Percentiles rank a stretch among this genome's conserved stretches.
Conservation (phyloP, 2,329 filamentous ascomycete species). For the Trichoderma cornu-damae region DNA sequence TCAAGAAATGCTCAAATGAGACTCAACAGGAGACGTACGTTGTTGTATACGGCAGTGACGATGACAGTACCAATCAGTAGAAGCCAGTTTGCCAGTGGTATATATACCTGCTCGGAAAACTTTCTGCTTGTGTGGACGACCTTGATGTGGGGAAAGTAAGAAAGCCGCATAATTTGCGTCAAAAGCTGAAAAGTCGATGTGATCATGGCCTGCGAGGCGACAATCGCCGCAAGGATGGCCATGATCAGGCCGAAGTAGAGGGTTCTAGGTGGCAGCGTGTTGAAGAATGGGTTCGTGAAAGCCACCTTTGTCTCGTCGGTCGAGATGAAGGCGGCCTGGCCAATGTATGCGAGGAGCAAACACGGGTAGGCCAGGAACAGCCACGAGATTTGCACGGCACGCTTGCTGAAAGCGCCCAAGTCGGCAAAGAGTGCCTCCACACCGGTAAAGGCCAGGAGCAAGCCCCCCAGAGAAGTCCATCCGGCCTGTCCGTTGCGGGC, state of each 20-base stretch:
- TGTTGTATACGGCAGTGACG: constrained; percentile 68
- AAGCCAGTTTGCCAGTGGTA: constrained; percentile 71
- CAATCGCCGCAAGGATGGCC: constrained; percentile 65
- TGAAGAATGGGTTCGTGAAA: constrained; percentile 65
- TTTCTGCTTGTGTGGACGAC: constrained; percentile 63
- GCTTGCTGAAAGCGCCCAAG: constrained; percentile 65
- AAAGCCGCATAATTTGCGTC: constrained; percentile 65
- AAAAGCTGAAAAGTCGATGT: constrained; percentile 66
- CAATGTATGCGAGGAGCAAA: constrained; percentile 59
- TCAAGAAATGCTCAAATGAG: neutral
- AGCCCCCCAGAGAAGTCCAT: constrained; percentile 63
- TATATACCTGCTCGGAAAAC: constrained; percentile 71
- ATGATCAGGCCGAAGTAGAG: constrained; percentile 64
- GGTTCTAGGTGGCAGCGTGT: constrained; percentile 60
- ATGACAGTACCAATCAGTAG: constrained; percentile 71
- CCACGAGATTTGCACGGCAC: constrained; percentile 70
- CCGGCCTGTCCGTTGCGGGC: constrained; percentile 53
- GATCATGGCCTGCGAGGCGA: constrained; percentile 74
- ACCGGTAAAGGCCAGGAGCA: constrained; percentile 69
- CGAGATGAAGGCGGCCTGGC: constrained; percentile 69
- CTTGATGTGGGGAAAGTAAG: constrained; percentile 72
- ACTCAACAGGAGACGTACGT: constrained; percentile 40
- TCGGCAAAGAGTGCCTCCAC: constrained; percentile 78
- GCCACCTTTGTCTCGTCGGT: constrained; percentile 42
- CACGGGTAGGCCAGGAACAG: constrained; percentile 64